These are phyloP conservation scores for Coemansia sp. DNA, from an alignment of 192 early-diverging fungal species.

Conservation along the genomic window DNA sequence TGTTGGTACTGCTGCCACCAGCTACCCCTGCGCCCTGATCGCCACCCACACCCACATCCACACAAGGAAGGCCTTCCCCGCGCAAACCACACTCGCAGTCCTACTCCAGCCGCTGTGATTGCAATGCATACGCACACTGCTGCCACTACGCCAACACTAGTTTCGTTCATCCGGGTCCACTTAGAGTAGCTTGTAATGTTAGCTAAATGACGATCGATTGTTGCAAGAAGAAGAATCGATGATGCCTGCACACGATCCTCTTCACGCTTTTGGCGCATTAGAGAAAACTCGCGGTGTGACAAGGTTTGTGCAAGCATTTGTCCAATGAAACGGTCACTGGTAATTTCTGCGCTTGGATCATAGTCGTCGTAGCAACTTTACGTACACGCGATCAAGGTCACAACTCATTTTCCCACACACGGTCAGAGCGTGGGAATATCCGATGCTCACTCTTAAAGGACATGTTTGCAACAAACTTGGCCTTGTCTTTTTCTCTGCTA, in stretches of 20 bases:
- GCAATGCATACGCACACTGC: slow-evolving; percentile 28
- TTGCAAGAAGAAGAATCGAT: too few relatives aligned
- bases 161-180: slow-evolving; percentile 10
- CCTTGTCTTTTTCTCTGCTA: background rate
- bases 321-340: background rate
- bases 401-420: background rate
- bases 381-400: background rate
- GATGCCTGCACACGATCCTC: too few relatives aligned
- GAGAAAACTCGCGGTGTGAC: too few relatives aligned
- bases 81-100: slow-evolving; percentile 18
- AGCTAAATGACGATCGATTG: too few relatives aligned
- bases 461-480: background rate
- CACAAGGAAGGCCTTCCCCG: slow-evolving; percentile 11
- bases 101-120: slow-evolving; percentile 2
- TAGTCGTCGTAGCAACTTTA: background rate
- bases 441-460: background rate
- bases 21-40: background rate
- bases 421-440: background rate
- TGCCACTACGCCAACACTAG: slow-evolving; percentile 30
- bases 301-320: too few relatives aligned
- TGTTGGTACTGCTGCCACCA: slow-evolving; percentile 2
- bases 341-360: background rate
- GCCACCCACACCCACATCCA: background rate
- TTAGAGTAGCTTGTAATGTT: too few relatives aligned
- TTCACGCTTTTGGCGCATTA: too few relatives aligned